Evolutionary conservation across 2,329 filamentous ascomycete genomes (phyloP).

Genomic region (Ceratocystis harringtonii): DNA sequence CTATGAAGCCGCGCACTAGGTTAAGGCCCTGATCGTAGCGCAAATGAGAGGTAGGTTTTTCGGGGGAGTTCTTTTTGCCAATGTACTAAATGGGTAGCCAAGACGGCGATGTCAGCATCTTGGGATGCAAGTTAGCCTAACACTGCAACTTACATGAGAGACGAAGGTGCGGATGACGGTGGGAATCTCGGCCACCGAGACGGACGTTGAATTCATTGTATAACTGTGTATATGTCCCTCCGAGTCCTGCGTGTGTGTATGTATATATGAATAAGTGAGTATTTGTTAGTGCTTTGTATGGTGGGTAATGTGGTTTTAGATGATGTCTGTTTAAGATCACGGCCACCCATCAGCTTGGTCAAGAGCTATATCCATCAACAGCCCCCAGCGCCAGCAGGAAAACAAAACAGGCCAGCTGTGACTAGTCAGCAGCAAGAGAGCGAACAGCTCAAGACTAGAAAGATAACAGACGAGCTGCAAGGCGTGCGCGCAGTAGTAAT

Average conservation of each 20-base stretch:
- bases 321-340: not conserved
- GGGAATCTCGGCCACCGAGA: slow-evolving; percentile 72
- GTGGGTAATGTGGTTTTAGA: not conserved
- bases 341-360: not conserved
- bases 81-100: slow-evolving; percentile 47
- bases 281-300: not conserved
- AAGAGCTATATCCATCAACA: not conserved
- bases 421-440: not conserved
- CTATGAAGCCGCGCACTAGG: slow-evolving; percentile 72
- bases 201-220: slow-evolving; percentile 55
- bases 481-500: not conserved
- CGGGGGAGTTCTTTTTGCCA: slow-evolving; percentile 41
- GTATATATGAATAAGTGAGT: not conserved
- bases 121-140: not conserved
- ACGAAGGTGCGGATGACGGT: slow-evolving; percentile 76
- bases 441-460: not conserved
- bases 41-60: slow-evolving; percentile 78
- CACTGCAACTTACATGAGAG: slow-evolving; percentile 52
- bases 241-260: not conserved
- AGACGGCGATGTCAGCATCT: not conserved
- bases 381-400: not conserved
- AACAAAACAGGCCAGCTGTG: not conserved
- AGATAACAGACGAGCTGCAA: not conserved
- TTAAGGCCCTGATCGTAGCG: slow-evolving; percentile 88
- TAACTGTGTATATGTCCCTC: not conserved